Evolutionary conservation across 768 basidiomycete genomes (phyloP), one percentile per base, ranked within the genome.

Genomic region (Crucibulum laeve): DNA sequence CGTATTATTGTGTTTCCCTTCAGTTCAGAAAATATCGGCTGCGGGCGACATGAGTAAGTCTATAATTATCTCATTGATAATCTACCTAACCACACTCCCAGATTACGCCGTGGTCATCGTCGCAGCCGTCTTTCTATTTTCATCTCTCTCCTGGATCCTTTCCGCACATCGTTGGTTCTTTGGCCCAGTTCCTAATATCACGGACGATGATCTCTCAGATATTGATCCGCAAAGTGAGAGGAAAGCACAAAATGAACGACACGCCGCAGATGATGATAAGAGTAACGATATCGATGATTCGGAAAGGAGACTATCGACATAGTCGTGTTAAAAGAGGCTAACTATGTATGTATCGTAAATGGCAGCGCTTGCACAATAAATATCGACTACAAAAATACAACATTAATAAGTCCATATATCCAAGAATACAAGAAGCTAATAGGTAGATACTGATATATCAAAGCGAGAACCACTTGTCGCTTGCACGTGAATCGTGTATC

Each of bases 141-240:
- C 62, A 13, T 52, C 59, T 13, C 46, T 41, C 0, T 57, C 53
- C 14, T 70, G 69, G 67, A 42, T 63, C 22, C 34, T 65, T 28
- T 64, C 61, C 2, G 64, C 66, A 0, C 52, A 49, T 7, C 44
- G 58, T 39, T 69, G 63, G 68, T 68, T 65, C 39, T 54, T 49
- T 1, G 62, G 63, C 2, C 61, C 69, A 8, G 45, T 67, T 21
- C 48, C 56, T 11, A 70, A 63, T 44, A 52, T 64, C 25, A 54
- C 11, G 40, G 47, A 46, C 8, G 38, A 43, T 22, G 43, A 48
- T 24, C 15, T 38, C n/a, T 10, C 28, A 8, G 28, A 30, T 8
- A 8, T 8, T 8, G 36, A 11, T 38, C 11, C 21, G 36, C 13
- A 19, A 38, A 38, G 36, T 11, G 18, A 38, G 19, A 15, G 15